Percentiles rank a stretch among this genome's conserved stretches.
Conservation (phyloP, 176 grass and related monocot species). For the Carex cristatella region DNA sequence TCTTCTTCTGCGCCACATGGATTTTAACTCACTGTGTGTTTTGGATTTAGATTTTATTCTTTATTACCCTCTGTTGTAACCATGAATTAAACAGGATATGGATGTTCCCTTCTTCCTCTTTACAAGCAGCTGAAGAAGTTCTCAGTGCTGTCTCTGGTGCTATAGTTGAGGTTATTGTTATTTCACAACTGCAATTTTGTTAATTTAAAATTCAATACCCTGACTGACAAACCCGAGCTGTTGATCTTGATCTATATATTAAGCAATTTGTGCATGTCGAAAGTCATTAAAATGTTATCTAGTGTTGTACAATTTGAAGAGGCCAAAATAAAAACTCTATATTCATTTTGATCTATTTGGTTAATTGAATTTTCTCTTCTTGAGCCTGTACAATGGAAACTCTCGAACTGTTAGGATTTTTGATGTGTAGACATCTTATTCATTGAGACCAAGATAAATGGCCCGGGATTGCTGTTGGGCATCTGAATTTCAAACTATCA, state of each 20-base stretch:
- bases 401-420: neutral
- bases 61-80: conserved; percentile 11
- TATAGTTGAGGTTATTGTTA: conserved; percentile 62
- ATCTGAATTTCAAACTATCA: conserved; percentile 2
- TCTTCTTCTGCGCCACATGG: neutral
- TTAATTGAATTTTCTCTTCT: neutral
- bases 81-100: conserved; percentile 46
- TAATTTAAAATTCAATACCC: neutral
- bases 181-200: neutral
- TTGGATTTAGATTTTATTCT: conserved; percentile 26
- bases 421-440: neutral
- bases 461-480: neutral
- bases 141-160: conserved; percentile 39
- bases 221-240: neutral
- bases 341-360: neutral
- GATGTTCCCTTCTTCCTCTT: conserved; percentile 77
- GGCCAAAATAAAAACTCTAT: neutral
- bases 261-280: neutral
- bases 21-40: neutral
- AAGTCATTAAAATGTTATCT: neutral
- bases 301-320: neutral
- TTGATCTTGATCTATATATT: neutral
- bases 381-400: neutral
- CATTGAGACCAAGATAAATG: neutral
- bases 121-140: conserved; percentile 60